These are phyloP conservation scores for Thalassiosira delicatula DNA, from an alignment of 352 stramenopile genomes.

Conservation along the genomic window DNA sequence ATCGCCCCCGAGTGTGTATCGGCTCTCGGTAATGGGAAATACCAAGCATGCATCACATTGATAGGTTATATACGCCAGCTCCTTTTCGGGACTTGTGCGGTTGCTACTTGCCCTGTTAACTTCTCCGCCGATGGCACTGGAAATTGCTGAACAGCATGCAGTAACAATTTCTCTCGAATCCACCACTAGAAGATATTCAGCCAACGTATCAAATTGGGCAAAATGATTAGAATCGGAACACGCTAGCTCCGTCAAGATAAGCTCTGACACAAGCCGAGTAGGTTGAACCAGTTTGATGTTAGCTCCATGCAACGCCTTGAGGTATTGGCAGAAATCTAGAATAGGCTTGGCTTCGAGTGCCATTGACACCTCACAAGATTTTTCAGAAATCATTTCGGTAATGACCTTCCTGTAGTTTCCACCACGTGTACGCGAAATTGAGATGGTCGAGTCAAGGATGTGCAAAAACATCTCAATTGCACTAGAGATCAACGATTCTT, in stretches of 20 bases:
- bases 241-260: conserved; percentile 65
- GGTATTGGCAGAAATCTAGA: conserved; percentile 41
- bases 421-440: conserved; percentile 37
- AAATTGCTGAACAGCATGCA: conserved; percentile 40
- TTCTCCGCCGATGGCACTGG: conserved; percentile 4
- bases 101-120: conserved; percentile 3
- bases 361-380: conserved; percentile 49
- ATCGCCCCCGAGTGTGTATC: conserved; percentile 78
- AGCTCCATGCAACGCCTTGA: conserved; percentile 42
- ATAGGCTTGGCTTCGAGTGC: conserved; percentile 58
- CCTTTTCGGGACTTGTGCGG: conserved; percentile 35
- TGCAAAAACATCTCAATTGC: conserved; percentile 47
- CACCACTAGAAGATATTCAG: conserved; percentile 46
- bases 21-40: conserved; percentile 73
- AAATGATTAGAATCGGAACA: conserved; percentile 53
- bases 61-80: conserved; percentile 48
- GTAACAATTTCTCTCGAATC: conserved; percentile 58
- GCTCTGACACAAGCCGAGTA: conserved; percentile 48
- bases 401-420: conserved; percentile 56
- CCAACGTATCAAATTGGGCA: conserved; percentile 59
- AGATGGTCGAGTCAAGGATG: conserved; percentile 45
- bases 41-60: conserved; percentile 61
- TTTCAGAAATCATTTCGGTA: conserved; percentile 41
- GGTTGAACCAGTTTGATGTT: conserved; percentile 44
- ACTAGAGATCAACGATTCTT: conserved; percentile 42